phyloP scores from a whole-genome alignment of 1,139 yeast species.

The Suhomyces taliae region DNA sequence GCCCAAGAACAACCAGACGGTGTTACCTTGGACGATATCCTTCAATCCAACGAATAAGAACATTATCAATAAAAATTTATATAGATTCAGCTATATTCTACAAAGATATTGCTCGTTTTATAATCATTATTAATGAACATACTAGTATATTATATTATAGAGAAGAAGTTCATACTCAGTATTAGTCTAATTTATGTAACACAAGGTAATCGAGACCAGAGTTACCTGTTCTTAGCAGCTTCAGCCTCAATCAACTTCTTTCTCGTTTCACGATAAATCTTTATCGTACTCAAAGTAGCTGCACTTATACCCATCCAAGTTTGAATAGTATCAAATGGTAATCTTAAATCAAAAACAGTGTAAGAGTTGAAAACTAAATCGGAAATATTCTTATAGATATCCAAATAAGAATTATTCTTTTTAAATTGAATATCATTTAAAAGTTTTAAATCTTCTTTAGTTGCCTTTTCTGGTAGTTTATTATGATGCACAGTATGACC shows the following conservation, averaged over 20 bases:
- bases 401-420: conserved; percentile 42
- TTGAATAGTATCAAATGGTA: conserved; percentile 47
- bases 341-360: conserved; percentile 40
- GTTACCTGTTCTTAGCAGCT: conserved; percentile 8
- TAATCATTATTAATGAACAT: neutral
- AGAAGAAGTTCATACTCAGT: neutral
- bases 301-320: conserved; percentile 53
- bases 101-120: neutral
- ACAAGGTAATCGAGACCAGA: neutral
- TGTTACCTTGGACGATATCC: conserved; percentile 33
- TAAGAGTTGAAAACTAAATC: conserved; percentile 46
- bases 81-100: no score
- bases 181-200: neutral
- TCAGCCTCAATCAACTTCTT: conserved; percentile 24
- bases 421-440: conserved; percentile 38
- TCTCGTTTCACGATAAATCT: conserved; percentile 44
- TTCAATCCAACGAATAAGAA: conserved; percentile 7
- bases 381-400: conserved; percentile 41
- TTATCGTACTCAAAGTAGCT: conserved; percentile 38
- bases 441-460: conserved; percentile 25
- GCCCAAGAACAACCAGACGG: conserved; percentile 43
- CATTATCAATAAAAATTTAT: no score
- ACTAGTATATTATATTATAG: neutral
- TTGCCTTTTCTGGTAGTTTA: conserved; percentile 2
- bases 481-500: conserved; percentile 7